Base-by-base conservation (phyloP, 2,329 filamentous ascomycete genomes). In the Fusarium miscanthi region DNA sequence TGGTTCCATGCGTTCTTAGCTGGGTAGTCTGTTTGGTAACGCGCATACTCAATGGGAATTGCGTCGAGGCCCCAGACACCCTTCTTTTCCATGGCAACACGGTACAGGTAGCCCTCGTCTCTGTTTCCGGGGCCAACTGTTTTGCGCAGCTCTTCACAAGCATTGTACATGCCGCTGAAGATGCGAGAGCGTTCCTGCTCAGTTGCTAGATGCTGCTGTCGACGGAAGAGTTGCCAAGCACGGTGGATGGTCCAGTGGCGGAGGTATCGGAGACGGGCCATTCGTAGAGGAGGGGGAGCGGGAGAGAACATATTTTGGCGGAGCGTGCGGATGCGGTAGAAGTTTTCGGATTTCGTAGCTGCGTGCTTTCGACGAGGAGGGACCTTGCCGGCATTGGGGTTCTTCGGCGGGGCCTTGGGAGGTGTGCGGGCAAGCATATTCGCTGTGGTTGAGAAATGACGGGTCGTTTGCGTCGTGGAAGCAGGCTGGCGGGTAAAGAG, bases 171-270 rank as follows among this genome's bases (percentile, higher is more conserved):
- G 79, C 89, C 90, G 79, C 93, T 91, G 84, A 95, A 94, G 85
- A 91, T 88, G 67, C 93, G 87, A 84, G 94, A 90, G 51, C 98
- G 87, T 81, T 95, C 93, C 60, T 87, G 84, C 80, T 93, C 87
- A 57, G 90, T 87, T 40, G 85, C 84, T 72, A 88, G 85, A 53
- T 91, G 90, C 77, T 91, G 87, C 80, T 93, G 89, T 75, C 91
- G 88, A 77, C 91, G 90, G 84, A 92, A 92, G 35, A 98, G 87
- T 78, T 93, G 88, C 94, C 95, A 98, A 27, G 95, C 95, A 77
- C 96, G 94, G 86, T 98, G 95, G 82, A 99, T 98, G 57, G 96
- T 98, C 96, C 96, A 99, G 87, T 99, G 96, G 51, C 96, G 93
- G 73, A 99, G 90, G 82, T 91, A 89, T 63, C 96, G 91, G 82